phyloP scores from a whole-genome alignment of 106 monocot genomes.

The Phalaenopsis aphrodite region DNA sequence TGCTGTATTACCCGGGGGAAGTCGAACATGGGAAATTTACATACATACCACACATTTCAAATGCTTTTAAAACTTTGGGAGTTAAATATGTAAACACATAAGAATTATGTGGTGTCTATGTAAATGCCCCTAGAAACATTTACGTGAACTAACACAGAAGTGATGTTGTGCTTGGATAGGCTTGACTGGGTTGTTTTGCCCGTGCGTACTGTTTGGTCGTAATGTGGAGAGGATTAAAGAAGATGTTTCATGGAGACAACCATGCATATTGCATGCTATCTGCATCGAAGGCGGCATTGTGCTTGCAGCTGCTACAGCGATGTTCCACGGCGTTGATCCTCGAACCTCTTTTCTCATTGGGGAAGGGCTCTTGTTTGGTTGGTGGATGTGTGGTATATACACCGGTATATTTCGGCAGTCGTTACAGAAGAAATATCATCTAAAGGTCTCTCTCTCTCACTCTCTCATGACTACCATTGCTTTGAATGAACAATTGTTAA shows the following conservation, averaged over 20 bases:
- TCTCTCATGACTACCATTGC: background rate
- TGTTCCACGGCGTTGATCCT: conserved; percentile 74
- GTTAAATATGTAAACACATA: too few relatives aligned
- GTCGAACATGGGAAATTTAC: too few relatives aligned
- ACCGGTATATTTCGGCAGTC: conserved; percentile 69
- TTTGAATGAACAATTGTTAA: too few relatives aligned
- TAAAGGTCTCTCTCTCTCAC: conserved; percentile 38
- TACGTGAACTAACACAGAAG: background rate
- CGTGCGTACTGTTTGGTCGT: conserved; percentile 78
- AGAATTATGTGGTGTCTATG: too few relatives aligned
- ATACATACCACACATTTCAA: too few relatives aligned
- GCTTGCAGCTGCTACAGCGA: conserved; percentile 63
- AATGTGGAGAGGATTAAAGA: conserved; percentile 72
- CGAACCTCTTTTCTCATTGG: conserved; percentile 69
- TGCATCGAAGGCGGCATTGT: conserved; percentile 77
- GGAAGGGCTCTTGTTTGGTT: conserved; percentile 68
- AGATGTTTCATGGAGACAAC: conserved; percentile 54
- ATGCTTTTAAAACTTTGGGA: too few relatives aligned
- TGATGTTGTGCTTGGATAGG: conserved; percentile 20
- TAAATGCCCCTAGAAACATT: background rate
- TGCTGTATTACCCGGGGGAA: too few relatives aligned
- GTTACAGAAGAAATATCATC: conserved; percentile 91
- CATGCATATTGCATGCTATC: conserved; percentile 71
- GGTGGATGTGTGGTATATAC: conserved; percentile 95
- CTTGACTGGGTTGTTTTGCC: conserved; percentile 80